phyloP scores from a whole-genome alignment of 208 protist genomes.

The Crithidia acanthocephali region DNA sequence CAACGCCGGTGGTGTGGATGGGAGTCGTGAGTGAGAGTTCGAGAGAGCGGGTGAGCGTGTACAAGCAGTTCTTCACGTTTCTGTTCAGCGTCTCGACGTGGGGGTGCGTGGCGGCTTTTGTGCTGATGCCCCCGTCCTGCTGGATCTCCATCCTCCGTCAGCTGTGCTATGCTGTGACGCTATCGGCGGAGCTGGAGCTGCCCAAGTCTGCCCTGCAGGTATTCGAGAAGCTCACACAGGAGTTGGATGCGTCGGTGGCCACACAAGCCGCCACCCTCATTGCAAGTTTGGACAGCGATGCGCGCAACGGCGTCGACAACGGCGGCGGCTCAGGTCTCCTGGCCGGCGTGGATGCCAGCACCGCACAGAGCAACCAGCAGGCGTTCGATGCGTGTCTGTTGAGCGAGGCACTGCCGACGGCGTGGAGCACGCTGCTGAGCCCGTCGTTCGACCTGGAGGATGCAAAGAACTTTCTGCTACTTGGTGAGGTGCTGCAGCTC shows the following conservation, averaged over 20 bases:
- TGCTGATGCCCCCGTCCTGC: constrained; percentile 40
- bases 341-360: not conserved
- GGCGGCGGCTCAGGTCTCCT: not conserved
- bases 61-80: constrained; percentile 67
- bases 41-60: constrained; percentile 68
- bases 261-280: constrained; percentile 8
- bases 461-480: constrained; percentile 67
- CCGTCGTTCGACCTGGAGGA: constrained; percentile 69
- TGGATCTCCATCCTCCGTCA: constrained; percentile 41
- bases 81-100: constrained; percentile 55
- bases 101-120: constrained; percentile 48
- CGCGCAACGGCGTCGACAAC: not conserved
- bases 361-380: constrained; percentile 13
- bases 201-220: constrained; percentile 67
- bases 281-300: not conserved
- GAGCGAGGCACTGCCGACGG: constrained; percentile 30
- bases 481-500: constrained; percentile 60
- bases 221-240: constrained; percentile 49
- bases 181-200: constrained; percentile 68
- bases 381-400: constrained; percentile 24
- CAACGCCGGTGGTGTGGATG: constrained; percentile 46
- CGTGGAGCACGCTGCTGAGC: constrained; percentile 14
- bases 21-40: constrained; percentile 70
- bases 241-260: constrained; percentile 23
- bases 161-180: constrained; percentile 47